phyloP scores from a whole-genome alignment of 2,329 filamentous ascomycete genomes.

The Aureobasidium namibiae region DNA sequence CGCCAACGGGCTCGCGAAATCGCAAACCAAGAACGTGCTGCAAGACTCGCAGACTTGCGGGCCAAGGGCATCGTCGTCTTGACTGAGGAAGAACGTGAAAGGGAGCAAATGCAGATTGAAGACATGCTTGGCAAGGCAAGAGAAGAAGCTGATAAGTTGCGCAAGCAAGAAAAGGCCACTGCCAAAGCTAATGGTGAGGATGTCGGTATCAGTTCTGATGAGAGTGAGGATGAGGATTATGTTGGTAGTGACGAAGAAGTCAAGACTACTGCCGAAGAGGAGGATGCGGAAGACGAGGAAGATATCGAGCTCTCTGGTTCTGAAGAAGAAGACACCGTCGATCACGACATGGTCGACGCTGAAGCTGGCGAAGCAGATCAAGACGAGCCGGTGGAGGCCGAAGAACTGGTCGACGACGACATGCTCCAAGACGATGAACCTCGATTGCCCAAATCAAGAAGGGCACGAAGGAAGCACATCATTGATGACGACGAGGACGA shows the following conservation, averaged over 20 bases:
- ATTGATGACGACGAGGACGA: constrained; percentile 28
- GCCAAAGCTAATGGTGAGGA: constrained; percentile 55
- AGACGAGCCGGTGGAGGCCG: constrained; percentile 20
- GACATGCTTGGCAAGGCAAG: constrained; percentile 80
- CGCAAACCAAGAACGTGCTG: constrained; percentile 66
- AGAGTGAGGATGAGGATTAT: constrained; percentile 46
- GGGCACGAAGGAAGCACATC: constrained; percentile 24
- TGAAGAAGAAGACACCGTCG: constrained; percentile 21
- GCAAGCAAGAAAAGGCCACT: constrained; percentile 65
- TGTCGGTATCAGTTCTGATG: constrained; percentile 44
- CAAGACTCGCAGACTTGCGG: constrained; percentile 66
- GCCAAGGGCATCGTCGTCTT: constrained; percentile 74
- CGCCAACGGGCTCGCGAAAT: constrained; percentile 69
- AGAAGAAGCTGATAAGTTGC: constrained; percentile 70
- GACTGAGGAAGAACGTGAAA: constrained; percentile 78
- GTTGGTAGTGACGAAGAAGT: constrained; percentile 32
- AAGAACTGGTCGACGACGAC: constrained; percentile 13
- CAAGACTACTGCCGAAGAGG: constrained; percentile 27
- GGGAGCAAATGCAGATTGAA: constrained; percentile 74
- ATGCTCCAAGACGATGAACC: constrained; percentile 20
- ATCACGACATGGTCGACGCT: constrained; percentile 28
- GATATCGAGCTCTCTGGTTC: constrained; percentile 17
- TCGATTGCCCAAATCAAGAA: constrained; percentile 17
- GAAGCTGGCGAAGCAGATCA: constrained; percentile 24
- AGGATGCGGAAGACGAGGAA: constrained; percentile 26